Base-by-base conservation (phyloP, 768 basidiomycete species). In the Vararia minispora region DNA sequence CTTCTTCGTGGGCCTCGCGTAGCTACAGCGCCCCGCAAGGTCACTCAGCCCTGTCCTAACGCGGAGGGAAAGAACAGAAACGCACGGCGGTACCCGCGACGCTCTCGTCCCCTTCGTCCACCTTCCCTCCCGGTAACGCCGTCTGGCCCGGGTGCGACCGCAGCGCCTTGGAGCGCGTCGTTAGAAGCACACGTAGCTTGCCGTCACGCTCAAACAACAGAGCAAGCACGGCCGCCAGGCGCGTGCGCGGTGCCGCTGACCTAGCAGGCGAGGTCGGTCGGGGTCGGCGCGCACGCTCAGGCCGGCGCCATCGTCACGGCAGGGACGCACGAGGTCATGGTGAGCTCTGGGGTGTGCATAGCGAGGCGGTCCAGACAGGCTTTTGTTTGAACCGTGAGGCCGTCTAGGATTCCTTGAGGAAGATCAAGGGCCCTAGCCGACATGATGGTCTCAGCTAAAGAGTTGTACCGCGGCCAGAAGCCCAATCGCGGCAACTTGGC, bases 1-100 rank as follows among this genome's bases (percentile, higher is more conserved):
- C 82, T 62, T 94, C 90, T 61, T 94, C 90, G 39, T 74, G 56
- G 0, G 90, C 90, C 58, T 94, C 90, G 41, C 90, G 68, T 33
- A 70, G 70, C 89, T 91, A 51, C 17, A 35, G 3, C n/a, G 14
- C n/a, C n/a, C 17, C 16, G 11, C 28, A 46, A 35, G 21, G 29
- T 39, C 37, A 29, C 14, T 37, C 18, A 45, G 33, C 11, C 16
- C 17, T 13, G 33, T 17, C 17, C 30, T 10, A 21, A 17, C 40
- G 17, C 28, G 26, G 27, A 26, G 4, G n/a, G 13, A 34, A 7
- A 6, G 6, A 23, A 34, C 0, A 35, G 28, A 37, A 14, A 58
- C 83, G 57, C 56, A 91, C 90, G 13, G 90, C 90, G 30, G 90
- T 86, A 29, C 70, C 59, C 8, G 79, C 58, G 2, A 83, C 62